Evolutionary conservation across 2,329 filamentous ascomycete species (phyloP), one percentile per base, ranked within the genome.

Genomic region (Decorospora gaudefroyi): DNA sequence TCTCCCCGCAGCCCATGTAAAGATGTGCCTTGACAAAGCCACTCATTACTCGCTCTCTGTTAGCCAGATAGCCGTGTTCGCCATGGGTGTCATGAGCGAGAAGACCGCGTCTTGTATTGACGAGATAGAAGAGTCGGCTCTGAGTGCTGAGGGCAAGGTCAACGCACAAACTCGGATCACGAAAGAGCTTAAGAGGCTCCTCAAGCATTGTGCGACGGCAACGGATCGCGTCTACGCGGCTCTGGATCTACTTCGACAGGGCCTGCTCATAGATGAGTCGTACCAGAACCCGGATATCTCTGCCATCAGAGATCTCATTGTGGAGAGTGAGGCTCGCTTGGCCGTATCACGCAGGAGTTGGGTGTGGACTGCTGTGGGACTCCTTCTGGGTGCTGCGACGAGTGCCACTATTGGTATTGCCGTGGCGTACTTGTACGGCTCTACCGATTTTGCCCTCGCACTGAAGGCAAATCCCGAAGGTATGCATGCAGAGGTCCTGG

Each of bases 181-280:
- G 6, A 26, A 12, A 5, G 57, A 61, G 23, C 21, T 59, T 11
- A 35, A 35, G 16, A 50, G 57, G 30, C 15, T 62, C 8, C 18
- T 58, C 7, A 47, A 55, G 21, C 32, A 57, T 31, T 48, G 45
- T 6, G 52, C 54, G 0, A 27, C 16, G 6, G 49, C 56, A 9
- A 53, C 57, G 6, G 27, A 46, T 8, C 18, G 34, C 12, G 42
- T 58, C 6, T 62, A 53, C 33, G 23, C 33, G 13, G 51, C 57
- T 2, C 36, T 53, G 15, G 54, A 61, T 27, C 3, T 49, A 2
- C 44, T 62, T 7, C 41, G 39, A 3, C 38, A 38, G 13, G 23
- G 25, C 2, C 10, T 45, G 4, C n/a, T 32, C 18, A n/a, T 29
- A n/a, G 29, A 33, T 2, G 36, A 41, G 13, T 9, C 31, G 4